Evolutionary conservation across 352 stramenopile species (phyloP), one percentile per base, ranked within the genome.

Genomic region (Phytophthora parvispora): DNA sequence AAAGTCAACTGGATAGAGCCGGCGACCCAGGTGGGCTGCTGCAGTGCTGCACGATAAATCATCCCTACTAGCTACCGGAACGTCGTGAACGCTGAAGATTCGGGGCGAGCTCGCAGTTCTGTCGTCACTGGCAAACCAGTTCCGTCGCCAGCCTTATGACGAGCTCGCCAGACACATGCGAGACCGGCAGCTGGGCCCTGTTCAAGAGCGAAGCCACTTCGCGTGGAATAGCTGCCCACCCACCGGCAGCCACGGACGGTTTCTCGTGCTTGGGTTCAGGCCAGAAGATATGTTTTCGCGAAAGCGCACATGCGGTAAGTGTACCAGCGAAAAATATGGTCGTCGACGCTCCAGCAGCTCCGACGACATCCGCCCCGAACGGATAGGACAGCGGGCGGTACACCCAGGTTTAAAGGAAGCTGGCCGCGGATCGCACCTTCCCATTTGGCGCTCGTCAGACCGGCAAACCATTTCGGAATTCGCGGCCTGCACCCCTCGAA

Each of bases 391-490:
- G 42, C 9, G 34, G 57, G 45, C 34, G 31, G 43, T 36, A 27
- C 20, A 24, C 45, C 45, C 25, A 66, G 32, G 31, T 67, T 67
- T 53, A 47, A 49, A 28, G n/a, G 18, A 49, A 49, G 42, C 42
- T 49, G 42, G 32, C 15, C 48, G 27, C 55, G 43, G 38, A 58
- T 22, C 28, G 62, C 56, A 53, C 48, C 15, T 49, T 64, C 63
- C 63, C 56, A 66, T 34, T 18, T 45, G 62, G 42, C 40, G 40
- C 60, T 55, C 50, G 4, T n/a, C 31, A 36, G 9, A 48, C 18
- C 20, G 28, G 18, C 38, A 61, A 12, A 34, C 18, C 67, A 70
- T 58, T 66, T 38, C 29, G 45, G 31, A 72, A 54, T 68, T 72
- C 32, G 50, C 64, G 40, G 56, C 29, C 55, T 32, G 45, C 36